Conservation (phyloP, 2,329 filamentous ascomycete genomes). For the Pseudocercospora pini-densiflorae region DNA sequence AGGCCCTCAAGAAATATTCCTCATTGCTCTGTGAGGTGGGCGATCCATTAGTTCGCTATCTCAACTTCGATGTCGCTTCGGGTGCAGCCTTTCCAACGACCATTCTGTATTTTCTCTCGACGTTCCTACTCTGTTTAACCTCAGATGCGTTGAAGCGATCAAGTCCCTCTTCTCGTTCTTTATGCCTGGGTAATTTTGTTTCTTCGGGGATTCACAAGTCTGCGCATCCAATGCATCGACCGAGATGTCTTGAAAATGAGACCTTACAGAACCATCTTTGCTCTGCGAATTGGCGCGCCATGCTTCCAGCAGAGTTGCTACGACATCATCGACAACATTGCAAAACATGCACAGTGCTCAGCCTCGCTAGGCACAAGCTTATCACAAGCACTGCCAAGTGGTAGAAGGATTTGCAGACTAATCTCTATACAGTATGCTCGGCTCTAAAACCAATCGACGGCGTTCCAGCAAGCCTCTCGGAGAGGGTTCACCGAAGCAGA, state of each 20-base stretch:
- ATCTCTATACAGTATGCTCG: not conserved
- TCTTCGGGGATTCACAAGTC: not conserved
- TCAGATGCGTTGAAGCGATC: not conserved
- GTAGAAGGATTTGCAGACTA: not conserved
- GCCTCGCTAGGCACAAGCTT: not conserved
- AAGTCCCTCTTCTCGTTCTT: not conserved
- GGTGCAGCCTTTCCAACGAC: not conserved
- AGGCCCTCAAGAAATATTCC: too few species aligned
- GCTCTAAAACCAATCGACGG: not conserved
- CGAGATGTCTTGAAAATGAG: not conserved
- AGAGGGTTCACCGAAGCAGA: not conserved
- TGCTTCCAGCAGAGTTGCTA: not conserved
- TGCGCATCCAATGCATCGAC: not conserved
- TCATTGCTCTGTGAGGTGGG: not conserved
- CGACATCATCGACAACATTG: not conserved
- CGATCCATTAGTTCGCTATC: not conserved
- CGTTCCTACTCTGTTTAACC: not conserved
- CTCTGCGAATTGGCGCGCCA: not conserved
- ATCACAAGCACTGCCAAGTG: constrained; percentile 5
- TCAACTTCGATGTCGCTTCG: not conserved
- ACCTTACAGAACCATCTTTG: not conserved
- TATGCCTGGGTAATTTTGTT: not conserved
- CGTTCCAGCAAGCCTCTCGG: not conserved
- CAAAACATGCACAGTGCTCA: not conserved
- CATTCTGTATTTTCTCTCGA: too few species aligned